phyloP scores from a whole-genome alignment of 371 early-diverging fungal species.

The Dichotomocladium elegans region DNA sequence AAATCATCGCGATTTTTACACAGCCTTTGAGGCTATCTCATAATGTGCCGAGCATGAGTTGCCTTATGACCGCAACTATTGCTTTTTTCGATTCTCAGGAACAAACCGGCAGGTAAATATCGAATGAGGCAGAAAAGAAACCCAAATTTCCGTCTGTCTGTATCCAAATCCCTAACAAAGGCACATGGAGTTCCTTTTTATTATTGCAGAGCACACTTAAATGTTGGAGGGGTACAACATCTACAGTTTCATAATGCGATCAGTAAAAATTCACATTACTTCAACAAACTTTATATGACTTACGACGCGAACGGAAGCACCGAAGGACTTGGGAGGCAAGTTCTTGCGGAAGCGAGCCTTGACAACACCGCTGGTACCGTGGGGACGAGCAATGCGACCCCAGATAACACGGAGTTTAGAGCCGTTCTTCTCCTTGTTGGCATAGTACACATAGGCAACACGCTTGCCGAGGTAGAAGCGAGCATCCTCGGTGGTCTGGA shows the following conservation, averaged over 20 bases:
- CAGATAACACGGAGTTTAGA: constrained; percentile 94
- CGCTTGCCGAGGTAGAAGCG: constrained; percentile 91
- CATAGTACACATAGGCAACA: constrained; percentile 80
- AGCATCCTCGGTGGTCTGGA: constrained; percentile 81
- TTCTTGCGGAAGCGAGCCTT: constrained; percentile 96
- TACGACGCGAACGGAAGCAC: constrained; percentile 90
- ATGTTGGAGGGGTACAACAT: constrained; percentile 9
- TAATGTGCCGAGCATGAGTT: too few species aligned
- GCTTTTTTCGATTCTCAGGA: too few species aligned
- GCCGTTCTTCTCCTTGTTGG: constrained; percentile 87
- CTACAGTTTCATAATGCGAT: neutral
- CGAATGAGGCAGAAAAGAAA: too few species aligned
- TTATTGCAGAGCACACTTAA: too few species aligned
- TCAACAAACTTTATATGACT: too few species aligned
- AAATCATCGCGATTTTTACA: too few species aligned
- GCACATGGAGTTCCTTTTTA: too few species aligned
- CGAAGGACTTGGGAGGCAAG: constrained; percentile 93
- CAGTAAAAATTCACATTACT: neutral
- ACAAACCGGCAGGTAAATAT: too few species aligned
- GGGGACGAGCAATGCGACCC: constrained; percentile 93
- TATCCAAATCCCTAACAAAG: too few species aligned
- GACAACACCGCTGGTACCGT: constrained; percentile 95
- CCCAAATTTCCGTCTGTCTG: too few species aligned
- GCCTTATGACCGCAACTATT: too few species aligned
- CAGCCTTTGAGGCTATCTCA: too few species aligned